Base-by-base conservation (phyloP, 2,329 filamentous ascomycete species). In the Fusarium nelsonii region DNA sequence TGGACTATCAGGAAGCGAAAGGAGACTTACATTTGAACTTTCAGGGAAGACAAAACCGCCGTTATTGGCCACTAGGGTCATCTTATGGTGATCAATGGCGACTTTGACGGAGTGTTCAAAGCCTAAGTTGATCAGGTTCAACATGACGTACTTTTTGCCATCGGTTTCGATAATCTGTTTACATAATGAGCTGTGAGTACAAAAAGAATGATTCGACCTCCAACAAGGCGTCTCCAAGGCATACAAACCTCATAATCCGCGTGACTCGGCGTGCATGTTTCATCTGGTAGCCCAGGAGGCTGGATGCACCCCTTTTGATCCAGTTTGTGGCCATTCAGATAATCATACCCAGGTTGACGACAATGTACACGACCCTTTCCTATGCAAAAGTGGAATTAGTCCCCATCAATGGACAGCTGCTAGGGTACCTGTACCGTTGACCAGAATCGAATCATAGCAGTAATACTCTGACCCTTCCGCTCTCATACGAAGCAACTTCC, bases 321-420 rank as follows among this genome's bases (percentile, higher is more conserved):
- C 1, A 61, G 32, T 15, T 37, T 7, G 9, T 39, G 34, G 1
- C 58, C 58, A n/a, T 50, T 44, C 1, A 61, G 23, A 4, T 39
- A 8, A 16, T 28, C 44, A 9, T 20, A 50, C 4, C 32, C 53
- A 5, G 37, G 18, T 6, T 50, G 58, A 15, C 53, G 44, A 32
- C 58, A 61, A 26, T 61, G 53, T 4, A 58, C 58, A 0, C 58
- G 58, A 4, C 58, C 58, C 18, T 58, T 61, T 4, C 52, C 53
- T 61, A 16, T 14, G 7, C 4, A 14, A 11, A 39, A 23, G 3
- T 1, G 1, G 6, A 3, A n/a, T 54, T 14, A 54, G 51, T n/a
- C 12, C 11, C 8, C 1, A 6, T 1, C 23, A 23, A 23, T 20
- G 20, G 2, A 1, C 6, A 16, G 28, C 4, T 6, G 12, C 0